These are phyloP conservation scores for Rhizopus delemar DNA, from an alignment of 371 early-diverging fungal species.

Conservation along the genomic window DNA sequence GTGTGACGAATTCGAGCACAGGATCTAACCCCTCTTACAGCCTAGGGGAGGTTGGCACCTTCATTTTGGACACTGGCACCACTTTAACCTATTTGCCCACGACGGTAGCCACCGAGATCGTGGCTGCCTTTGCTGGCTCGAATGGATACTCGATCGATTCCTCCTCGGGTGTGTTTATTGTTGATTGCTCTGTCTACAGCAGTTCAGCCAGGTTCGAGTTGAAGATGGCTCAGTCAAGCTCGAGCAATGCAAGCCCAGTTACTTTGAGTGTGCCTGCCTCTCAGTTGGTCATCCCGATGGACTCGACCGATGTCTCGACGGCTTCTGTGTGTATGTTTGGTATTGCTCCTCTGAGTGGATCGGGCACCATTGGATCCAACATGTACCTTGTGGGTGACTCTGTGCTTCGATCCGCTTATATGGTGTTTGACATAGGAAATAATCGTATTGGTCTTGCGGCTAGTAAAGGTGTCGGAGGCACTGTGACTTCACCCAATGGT, in stretches of 20 bases:
- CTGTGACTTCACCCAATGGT: conserved; percentile 20
- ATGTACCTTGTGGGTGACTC: conserved; percentile 52
- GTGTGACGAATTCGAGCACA: conserved; percentile 20
- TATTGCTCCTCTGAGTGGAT: conserved; percentile 39
- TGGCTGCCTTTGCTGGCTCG: conserved; percentile 30
- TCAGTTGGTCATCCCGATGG: conserved; percentile 45
- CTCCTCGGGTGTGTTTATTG: conserved; percentile 36
- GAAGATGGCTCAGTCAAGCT: conserved; percentile 32
- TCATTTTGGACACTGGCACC: conserved; percentile 51
- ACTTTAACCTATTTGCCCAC: conserved; percentile 48
- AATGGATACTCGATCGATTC: conserved; percentile 33
- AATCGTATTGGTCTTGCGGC: conserved; percentile 51
- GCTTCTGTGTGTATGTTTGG: conserved; percentile 47
- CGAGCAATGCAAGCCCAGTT: conserved; percentile 16
- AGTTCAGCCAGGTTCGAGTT: conserved; percentile 32
- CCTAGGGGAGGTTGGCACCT: conserved; percentile 30
- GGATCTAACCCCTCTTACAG: conserved; percentile 20
- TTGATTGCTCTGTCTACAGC: conserved; percentile 33
- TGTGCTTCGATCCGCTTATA: conserved; percentile 45
- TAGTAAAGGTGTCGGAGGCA: conserved; percentile 38
- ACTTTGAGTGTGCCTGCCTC: conserved; percentile 36
- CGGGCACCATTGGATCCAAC: conserved; percentile 30
- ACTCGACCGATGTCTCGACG: conserved; percentile 22
- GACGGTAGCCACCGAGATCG: conserved; percentile 32
- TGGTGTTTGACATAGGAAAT: conserved; percentile 50